Conservation (phyloP, 108 stramenopile genomes). For the Cyclotella distinguenda region DNA sequence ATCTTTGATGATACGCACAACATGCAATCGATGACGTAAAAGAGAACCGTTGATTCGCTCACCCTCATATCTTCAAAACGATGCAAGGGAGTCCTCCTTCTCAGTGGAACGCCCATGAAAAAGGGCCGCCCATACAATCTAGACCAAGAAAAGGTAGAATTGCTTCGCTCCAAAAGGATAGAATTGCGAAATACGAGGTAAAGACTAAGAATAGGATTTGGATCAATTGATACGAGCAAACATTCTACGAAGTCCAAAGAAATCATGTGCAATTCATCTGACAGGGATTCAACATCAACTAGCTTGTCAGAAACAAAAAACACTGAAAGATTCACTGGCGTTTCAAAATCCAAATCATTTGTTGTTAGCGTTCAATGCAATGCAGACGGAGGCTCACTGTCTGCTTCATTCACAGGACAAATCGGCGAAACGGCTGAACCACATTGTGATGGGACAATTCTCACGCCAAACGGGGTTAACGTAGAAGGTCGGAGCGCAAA, state of each 20-base stretch:
- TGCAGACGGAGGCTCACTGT: neutral
- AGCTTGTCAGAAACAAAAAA: neutral
- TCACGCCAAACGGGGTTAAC: neutral
- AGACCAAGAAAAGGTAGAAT: no score
- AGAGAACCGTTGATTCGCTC: no score
- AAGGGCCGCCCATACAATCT: no score
- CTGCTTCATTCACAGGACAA: slow-evolving; percentile 2
- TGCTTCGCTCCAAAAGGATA: no score
- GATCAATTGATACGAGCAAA: neutral
- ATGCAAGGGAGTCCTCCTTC: no score
- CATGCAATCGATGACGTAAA: no score
- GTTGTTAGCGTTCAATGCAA: slow-evolving; percentile 11
- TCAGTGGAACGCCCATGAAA: no score
- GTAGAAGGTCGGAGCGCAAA: slow-evolving; percentile 1
- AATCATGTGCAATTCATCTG: slow-evolving; percentile 1
- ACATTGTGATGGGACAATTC: slow-evolving; percentile 5
- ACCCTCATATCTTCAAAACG: no score
- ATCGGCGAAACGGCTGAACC: slow-evolving; percentile 13
- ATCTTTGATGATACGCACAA: no score
- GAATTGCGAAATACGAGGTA: no score
- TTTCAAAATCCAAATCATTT: neutral
- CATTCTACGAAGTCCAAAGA: slow-evolving; percentile 9
- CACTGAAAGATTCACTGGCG: neutral
- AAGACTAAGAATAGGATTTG: neutral
- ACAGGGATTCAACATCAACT: neutral